Evolutionary conservation across 148 eudicot genomes (phyloP), one percentile per base, ranked within the genome.

Genomic region (Agrostemma githago): DNA sequence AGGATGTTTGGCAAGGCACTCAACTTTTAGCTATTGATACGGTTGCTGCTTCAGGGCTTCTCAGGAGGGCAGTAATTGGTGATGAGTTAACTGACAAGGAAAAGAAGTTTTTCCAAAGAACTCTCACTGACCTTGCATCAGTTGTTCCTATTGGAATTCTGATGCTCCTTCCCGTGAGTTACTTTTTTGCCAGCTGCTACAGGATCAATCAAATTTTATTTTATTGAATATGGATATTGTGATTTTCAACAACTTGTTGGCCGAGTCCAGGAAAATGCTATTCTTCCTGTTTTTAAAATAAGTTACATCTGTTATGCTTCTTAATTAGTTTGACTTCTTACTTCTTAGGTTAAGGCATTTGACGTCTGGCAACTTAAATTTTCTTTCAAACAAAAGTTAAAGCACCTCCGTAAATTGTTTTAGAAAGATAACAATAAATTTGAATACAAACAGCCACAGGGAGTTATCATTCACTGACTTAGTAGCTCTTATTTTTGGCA

Each of bases 1-100:
- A 96, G 99, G 96, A 96, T 90, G 96, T 96, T 38, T 84, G 87
- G 86, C 97, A 96, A 89, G 97, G 97, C 68, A 92, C 99, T 74
- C 94, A 92, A 81, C 99, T 96, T 82, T 90, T 96, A 39, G 99
- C 96, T 62, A 83, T 92, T 77, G 99, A 96, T 83, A 86, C 83
- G 75, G 96, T 81, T 70, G 94, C 91, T 61, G 94, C 97, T 51
- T 39, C 79, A 78, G 99, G 90, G 41, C 88, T 92, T 77, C 92
- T 96, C 77, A 84, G 92, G 79, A 88, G 97, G 82, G 77, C 81
- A 12, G 48, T 96, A 77, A 82, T 85, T 66, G 96, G 97, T 53
- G 99, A 92, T 77, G 96, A 96, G 65, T 77, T 96, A 65, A 89
- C 96, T 2, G 92, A 88, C 61, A 96, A 96, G 87, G 97, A 92